Conservation (phyloP, 345 rosid genomes). For the Sonneratia alba region DNA sequence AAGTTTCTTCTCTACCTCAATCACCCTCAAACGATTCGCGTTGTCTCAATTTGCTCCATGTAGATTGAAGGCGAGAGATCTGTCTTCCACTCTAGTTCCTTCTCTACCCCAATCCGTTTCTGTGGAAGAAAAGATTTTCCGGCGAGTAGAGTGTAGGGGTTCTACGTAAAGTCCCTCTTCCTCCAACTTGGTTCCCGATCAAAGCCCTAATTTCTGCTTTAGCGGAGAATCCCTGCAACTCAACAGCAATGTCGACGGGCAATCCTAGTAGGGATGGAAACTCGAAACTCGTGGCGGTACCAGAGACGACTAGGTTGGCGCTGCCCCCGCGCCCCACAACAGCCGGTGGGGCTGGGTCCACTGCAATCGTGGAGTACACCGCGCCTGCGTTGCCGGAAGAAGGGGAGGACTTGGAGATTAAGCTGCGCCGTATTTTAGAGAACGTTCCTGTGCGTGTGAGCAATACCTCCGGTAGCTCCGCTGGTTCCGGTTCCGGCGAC, state of each 20-base stretch:
- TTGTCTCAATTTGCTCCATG: too few relatives aligned
- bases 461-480: conserved; percentile 95
- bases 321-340: conserved; percentile 29
- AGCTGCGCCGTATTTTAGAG: conserved; percentile 84
- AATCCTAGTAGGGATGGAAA: conserved; percentile 32
- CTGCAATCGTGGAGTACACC: conserved; percentile 67
- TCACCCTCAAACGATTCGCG: too few relatives aligned
- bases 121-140: too few relatives aligned
- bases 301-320: conserved; percentile 32
- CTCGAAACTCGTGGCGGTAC: conserved; percentile 35
- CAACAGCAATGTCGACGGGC: conserved; percentile 43
- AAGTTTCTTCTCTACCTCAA: too few relatives aligned
- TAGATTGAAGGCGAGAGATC: too few relatives aligned
- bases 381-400: conserved; percentile 68
- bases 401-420: conserved; percentile 84
- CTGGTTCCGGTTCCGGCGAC: conserved; percentile 94
- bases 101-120: too few relatives aligned
- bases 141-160: too few relatives aligned
- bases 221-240: too few relatives aligned
- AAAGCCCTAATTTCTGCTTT: too few relatives aligned
- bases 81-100: too few relatives aligned
- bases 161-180: too few relatives aligned
- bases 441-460: conserved; percentile 95
- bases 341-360: conserved; percentile 19
- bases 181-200: too few relatives aligned